phyloP scores from a whole-genome alignment of 148 eudicot species.

The Talinum fruticosum region DNA sequence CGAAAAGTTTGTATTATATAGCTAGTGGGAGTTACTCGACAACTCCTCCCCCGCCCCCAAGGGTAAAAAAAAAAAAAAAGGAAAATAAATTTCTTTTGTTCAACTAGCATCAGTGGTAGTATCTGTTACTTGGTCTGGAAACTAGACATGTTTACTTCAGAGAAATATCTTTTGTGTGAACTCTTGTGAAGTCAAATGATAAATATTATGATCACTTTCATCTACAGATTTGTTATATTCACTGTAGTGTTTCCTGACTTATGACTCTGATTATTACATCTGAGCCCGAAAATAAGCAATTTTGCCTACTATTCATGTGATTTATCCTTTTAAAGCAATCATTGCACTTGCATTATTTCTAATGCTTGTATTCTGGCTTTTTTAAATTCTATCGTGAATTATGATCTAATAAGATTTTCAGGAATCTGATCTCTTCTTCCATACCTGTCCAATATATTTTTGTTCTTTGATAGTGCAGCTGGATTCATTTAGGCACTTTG shows the following conservation, averaged over 20 bases:
- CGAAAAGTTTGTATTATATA: background rate
- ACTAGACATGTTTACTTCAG: no score
- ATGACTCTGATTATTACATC: background rate
- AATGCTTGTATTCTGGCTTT: background rate
- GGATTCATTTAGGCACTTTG: background rate
- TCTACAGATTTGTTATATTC: background rate
- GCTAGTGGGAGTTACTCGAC: background rate
- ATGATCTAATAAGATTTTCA: background rate
- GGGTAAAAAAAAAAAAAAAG: background rate
- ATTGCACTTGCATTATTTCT: background rate
- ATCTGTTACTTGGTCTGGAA: background rate
- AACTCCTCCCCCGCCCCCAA: background rate
- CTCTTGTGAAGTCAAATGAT: background rate
- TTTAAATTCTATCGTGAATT: background rate
- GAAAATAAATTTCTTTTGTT: background rate
- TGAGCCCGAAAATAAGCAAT: background rate
- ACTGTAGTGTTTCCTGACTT: background rate
- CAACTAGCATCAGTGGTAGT: background rate
- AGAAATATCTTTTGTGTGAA: background rate
- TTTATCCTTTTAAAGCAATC: background rate
- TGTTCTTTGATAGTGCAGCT: background rate
- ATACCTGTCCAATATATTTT: background rate
- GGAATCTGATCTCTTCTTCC: background rate
- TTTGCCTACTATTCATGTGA: background rate
- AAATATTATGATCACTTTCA: background rate